Base-by-base conservation (phyloP, 192 early-diverging fungal genomes). In the Backusella westeae region DNA sequence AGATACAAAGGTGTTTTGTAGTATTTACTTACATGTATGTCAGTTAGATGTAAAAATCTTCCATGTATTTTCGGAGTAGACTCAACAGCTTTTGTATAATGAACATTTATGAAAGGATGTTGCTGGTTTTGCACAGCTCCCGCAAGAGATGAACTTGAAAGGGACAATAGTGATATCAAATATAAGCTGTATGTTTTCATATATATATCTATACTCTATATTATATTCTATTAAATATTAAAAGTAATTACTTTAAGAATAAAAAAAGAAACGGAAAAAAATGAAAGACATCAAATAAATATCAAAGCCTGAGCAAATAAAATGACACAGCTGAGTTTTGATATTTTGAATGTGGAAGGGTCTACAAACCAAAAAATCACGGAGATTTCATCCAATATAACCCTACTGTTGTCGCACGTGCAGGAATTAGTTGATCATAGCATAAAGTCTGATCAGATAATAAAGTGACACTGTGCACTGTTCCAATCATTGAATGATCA, bases 41-140 rank as follows among this genome's bases (percentile, higher is more conserved):
- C 92, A 6, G 90, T 94, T 21, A 94, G 87, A 76, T 94, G 93
- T n/a, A 94, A 69, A 72, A 89, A 94, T 23, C 80, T 84, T 10
- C 93, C 92, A 17, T 85, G 56, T 44, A 71, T 15, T 19, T 23
- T 15, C 12, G 15, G 26, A 63, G 23, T 14, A 12, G 56, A 26
- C 0, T 29, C 26, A 63, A 12, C 56, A 63, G 26, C 10, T 49
- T 44, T 26, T 34, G 12, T 44, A 32, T 49, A 14, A 29, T 49
- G 26, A 71, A n/a, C 17, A 29, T 34, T 41, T 26, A 71, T 44
- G 29, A 71, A 71, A 32, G 70, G 42, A 19, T 71, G 39, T 12
- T 71, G 70, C 23, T 71, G 70, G 6, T 26, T 63, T 63, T 26
- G 56, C 23, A 49, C 68, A 35, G 35, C 23, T 41, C 36, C 38